Evolutionary conservation across 1,139 yeast species (phyloP).

Genomic region (Geotrichum reessii): DNA sequence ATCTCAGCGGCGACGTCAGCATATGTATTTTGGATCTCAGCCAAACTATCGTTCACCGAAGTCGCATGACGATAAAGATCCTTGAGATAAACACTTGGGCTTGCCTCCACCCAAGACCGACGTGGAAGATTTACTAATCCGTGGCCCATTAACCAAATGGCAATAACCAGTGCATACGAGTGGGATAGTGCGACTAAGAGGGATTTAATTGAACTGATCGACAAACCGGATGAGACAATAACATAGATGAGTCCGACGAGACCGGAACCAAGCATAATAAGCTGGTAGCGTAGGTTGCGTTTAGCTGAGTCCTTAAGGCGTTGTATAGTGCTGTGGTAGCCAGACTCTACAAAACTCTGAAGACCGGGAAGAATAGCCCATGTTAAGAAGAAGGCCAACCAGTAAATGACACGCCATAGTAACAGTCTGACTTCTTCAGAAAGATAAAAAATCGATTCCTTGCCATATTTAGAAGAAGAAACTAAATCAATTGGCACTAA

Average conservation of each 20-base stretch:
- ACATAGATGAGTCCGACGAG: constrained; percentile 55
- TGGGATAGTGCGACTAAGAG: constrained; percentile 73
- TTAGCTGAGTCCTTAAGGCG: constrained; percentile 54
- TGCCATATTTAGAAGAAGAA: constrained; percentile 24
- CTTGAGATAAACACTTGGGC: constrained; percentile 39
- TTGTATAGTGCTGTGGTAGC: constrained; percentile 48
- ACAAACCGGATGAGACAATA: constrained; percentile 55
- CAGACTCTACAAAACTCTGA: constrained; percentile 69
- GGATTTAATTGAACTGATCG: constrained; percentile 51
- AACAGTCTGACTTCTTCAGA: constrained; percentile 46
- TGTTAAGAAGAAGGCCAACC: constrained; percentile 72
- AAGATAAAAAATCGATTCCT: constrained; percentile 38
- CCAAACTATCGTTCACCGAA: constrained; percentile 52
- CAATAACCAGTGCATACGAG: constrained; percentile 68
- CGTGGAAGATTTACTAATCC: constrained; percentile 69
- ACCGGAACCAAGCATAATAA: constrained; percentile 51
- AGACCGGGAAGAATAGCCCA: constrained; percentile 66
- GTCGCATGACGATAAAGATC: constrained; percentile 54
- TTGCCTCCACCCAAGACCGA: constrained; percentile 49
- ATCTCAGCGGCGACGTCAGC: constrained; percentile 63
- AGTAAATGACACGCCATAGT: constrained; percentile 70
- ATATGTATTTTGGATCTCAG: constrained; percentile 58
- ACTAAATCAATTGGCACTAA: constrained; percentile 53
- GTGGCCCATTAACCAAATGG: constrained; percentile 82
- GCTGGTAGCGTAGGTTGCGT: constrained; percentile 56